phyloP scores from a whole-genome alignment of 495 filamentous ascomycete genomes.

The Aspergillus funiculosus region DNA sequence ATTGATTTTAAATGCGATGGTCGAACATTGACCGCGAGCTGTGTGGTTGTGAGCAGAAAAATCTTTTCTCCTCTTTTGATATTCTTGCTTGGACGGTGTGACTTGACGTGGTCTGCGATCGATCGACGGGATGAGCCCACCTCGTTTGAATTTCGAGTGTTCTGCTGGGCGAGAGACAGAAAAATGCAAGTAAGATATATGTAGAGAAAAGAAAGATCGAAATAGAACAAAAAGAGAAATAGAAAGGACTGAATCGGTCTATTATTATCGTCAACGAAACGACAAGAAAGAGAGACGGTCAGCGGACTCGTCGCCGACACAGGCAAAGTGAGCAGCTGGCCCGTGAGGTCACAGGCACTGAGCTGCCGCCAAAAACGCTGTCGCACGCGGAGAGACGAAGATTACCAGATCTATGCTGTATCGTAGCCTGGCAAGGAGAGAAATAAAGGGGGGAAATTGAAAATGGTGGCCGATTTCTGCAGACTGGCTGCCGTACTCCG shows the following conservation, averaged over 20 bases:
- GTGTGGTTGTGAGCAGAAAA: constrained; percentile 6
- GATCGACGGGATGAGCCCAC: constrained; percentile 6
- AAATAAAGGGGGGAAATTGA: background rate
- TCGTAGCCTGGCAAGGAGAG: background rate
- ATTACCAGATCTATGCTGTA: background rate
- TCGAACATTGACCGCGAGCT: constrained; percentile 7
- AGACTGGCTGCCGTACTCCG: constrained; percentile 18
- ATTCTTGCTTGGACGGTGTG: background rate
- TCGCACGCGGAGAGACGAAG: constrained; percentile 23
- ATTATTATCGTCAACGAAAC: constrained; percentile 10
- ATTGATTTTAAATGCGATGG: constrained; percentile 22
- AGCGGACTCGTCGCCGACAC: constrained; percentile 15
- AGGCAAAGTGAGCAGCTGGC: constrained; percentile 35
- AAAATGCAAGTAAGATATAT: background rate
- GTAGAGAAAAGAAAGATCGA: background rate
- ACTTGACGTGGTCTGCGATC: constrained; percentile 7
- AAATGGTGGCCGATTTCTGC: constrained; percentile 7
- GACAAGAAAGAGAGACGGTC: constrained; percentile 13
- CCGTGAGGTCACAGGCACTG: constrained; percentile 35
- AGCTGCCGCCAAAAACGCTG: constrained; percentile 25
- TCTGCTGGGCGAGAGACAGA: background rate
- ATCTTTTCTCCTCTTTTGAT: background rate
- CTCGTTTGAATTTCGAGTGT: background rate
- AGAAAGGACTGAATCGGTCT: constrained; percentile 3
- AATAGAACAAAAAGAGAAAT: background rate